Evolutionary conservation across 2,329 filamentous ascomycete genomes (phyloP), one percentile per base, ranked within the genome.

Genomic region (Pyricularia pennisetigena): DNA sequence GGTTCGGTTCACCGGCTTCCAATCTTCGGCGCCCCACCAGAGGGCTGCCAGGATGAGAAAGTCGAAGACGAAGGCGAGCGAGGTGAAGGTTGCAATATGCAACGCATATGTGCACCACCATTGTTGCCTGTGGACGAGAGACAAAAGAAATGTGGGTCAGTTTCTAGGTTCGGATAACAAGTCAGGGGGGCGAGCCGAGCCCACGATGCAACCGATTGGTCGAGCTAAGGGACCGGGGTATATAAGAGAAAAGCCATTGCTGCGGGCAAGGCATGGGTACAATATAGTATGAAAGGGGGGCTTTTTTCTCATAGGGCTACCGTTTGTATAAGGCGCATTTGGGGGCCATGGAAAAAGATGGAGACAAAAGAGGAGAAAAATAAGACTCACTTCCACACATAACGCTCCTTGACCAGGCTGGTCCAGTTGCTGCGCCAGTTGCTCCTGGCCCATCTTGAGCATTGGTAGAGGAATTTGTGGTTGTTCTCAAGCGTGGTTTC

Each of bases 341-440:
- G 59, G n/a, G 59, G 59, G 59, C 12, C 23, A 63, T 26, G 59
- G 23, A 26, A 29, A 29, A 26, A 63, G 59, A 63, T 63, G 32
- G 32, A 14, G 32, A 35, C 32, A 35, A 35, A 29, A 29, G 12
- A 16, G 41, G 4, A 65, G 63, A 57, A 67, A 57, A 67, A 65
- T 29, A 61, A 68, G 32, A 88, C 93, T 89, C 85, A 97, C 94
- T 81, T 88, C 88, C 91, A 93, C 74, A 97, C 92, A 75, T 93
- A 86, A 76, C 90, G 83, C 80, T 97, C 94, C 71, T 87, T 87
- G 72, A 94, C 85, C 75, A 97, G 84, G 78, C 93, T 97, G 68
- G 93, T 97, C 79, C 93, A 89, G 79, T 98, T 98, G 82, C 93
- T 97, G 76, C 94, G 87, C 94, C 94, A 98, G 80, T 98, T 98